Base-by-base conservation (phyloP, 306 rosid genomes). In the Pueraria montana region DNA sequence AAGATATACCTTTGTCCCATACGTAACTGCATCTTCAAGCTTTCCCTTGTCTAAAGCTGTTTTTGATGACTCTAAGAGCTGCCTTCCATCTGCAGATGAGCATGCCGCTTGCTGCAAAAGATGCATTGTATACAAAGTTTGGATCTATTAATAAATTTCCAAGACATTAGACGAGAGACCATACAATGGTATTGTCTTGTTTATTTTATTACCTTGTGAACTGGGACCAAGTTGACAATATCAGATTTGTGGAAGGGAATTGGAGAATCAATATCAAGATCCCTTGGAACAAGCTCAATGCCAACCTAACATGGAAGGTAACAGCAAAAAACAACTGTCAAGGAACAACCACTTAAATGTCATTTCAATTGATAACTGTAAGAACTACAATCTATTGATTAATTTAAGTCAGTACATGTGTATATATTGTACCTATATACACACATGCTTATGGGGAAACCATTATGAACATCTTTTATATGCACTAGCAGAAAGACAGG, bases 51-150 rank as follows among this genome's bases (percentile, higher is more conserved):
- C n/a, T n/a, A n/a, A n/a, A n/a, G n/a, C n/a, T n/a, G n/a, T n/a
- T n/a, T 96, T 96, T 27, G 99, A 94, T 50, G 98, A 96, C 80
- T 96, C 99, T 70, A 96, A 88, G 45, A 96, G 96, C 76, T 94
- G 98, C 90, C 99, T 88, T 85, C 99, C 99, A 88, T 96, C 99
- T 38, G 99, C 98, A 4, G 99, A 96, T 63, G 98, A 96, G 87
- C 97, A 96, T 74, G 98, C 97, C 74, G 98, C 99, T 94, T 96
- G 99, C 99, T 96, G 97, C 71, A 86, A 86, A 87, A 68, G 69
- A 85, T 59, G 69, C 45, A 61, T 76, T 77, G 74, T 43, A 68
- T 79, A 67, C 72, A 50, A 83, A 76, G 73, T 63, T 81, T 70
- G 86, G 72, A 36, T 23, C 30, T 48, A 78, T 66, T 56, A 55